Percentiles rank a stretch among this genome's conserved stretches.
Evolutionary conservation across 225 moss, liverwort and hornwort genomes (phyloP).

Genomic region (Physcomitrium patens): DNA sequence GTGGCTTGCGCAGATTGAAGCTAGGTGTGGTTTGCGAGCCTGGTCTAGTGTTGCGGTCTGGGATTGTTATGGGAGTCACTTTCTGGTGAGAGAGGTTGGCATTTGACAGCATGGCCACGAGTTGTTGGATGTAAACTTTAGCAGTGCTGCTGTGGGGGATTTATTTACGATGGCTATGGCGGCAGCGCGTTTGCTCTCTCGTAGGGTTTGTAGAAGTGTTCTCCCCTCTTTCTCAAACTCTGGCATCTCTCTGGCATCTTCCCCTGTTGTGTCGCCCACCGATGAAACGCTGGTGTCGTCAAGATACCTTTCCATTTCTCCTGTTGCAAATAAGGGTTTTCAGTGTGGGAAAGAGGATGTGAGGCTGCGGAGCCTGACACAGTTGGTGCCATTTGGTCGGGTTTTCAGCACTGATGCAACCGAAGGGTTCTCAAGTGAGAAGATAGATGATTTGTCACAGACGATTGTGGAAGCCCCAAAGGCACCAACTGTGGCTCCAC

Average conservation of each 20-base stretch:
- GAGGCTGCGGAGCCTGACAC: constrained; percentile 17
- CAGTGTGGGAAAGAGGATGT: constrained; percentile 13
- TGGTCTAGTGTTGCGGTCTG: not conserved
- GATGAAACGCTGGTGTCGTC: constrained; percentile 15
- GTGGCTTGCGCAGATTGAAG: constrained; percentile 10
- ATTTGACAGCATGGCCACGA: constrained; percentile 3
- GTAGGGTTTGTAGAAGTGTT: constrained; percentile 13
- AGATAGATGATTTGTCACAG: not conserved
- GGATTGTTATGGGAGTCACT: not conserved
- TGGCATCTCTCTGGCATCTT: not conserved
- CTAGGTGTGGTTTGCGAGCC: not conserved
- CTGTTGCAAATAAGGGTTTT: constrained; percentile 25
- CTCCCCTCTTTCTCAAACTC: constrained; percentile 20
- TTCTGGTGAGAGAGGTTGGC: not conserved
- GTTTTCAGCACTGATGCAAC: constrained; percentile 21
- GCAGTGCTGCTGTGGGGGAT: not conserved
- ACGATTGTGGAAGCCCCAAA: constrained; percentile 17
- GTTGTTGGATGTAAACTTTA: not conserved
- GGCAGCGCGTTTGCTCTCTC: constrained; percentile 30
- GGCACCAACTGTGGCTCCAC: constrained; percentile 17
- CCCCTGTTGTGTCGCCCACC: not conserved
- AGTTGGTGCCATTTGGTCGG: constrained; percentile 11
- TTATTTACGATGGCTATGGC: constrained; percentile 30
- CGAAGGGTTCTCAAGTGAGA: constrained; percentile 14
- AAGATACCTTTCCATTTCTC: constrained; percentile 12